A percentile compares a stretch with the other conserved stretches of the same genome.
phyloP scores from a whole-genome alignment of 495 filamentous ascomycete genomes.

The Penicillium paradoxum region DNA sequence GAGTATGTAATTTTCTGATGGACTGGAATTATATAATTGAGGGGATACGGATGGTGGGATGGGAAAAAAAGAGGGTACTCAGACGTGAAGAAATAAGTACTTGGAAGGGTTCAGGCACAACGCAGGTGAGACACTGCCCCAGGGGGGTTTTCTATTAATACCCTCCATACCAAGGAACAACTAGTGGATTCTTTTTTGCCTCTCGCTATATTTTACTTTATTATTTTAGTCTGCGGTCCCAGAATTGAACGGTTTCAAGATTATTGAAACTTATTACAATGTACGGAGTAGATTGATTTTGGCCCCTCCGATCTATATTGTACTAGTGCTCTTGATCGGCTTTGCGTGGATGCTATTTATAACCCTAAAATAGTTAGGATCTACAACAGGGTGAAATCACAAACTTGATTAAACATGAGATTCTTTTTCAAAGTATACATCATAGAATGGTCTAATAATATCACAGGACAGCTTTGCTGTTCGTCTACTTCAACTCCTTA shows the following conservation, averaged over 20 bases:
- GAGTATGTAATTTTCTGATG: neutral
- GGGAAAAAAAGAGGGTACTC: neutral
- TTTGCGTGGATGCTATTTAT: conserved; percentile 10
- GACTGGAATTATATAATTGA: neutral
- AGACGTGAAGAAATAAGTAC: neutral
- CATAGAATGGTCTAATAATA: conserved; percentile 17
- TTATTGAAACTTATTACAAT: neutral
- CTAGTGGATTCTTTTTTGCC: neutral
- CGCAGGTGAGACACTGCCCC: conserved; percentile 3
- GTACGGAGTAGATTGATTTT: neutral
- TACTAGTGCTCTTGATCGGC: neutral
- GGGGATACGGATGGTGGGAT: neutral
- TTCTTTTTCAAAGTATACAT: conserved; percentile 23
- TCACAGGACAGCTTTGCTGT: conserved; percentile 12
- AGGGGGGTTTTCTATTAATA: conserved; percentile 7
- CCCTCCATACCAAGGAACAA: neutral
- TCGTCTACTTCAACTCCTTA: conserved; percentile 50
- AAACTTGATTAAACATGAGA: neutral
- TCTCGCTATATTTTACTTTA: neutral
- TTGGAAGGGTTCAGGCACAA: conserved; percentile 2
- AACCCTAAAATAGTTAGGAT: conserved; percentile 1
- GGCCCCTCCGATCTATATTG: neutral
- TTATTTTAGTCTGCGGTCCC: too few species aligned
- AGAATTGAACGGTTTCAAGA: neutral
- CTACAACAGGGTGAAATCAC: neutral